These are phyloP conservation scores for Crotalaria pallida DNA, from an alignment of 306 rosid species.

Conservation along the genomic window DNA sequence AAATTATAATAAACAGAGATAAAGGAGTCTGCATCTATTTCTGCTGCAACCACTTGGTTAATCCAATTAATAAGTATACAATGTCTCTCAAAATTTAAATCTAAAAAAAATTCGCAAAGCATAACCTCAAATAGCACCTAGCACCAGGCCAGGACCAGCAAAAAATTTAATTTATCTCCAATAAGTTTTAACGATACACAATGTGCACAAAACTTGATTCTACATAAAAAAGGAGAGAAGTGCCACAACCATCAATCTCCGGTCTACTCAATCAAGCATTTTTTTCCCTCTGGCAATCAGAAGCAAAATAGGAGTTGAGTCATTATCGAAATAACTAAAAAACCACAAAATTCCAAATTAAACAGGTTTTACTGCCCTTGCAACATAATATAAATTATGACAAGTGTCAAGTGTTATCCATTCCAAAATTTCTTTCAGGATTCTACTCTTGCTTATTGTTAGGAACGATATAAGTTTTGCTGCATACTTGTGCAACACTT, in stretches of 20 bases:
- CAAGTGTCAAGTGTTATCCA: background rate
- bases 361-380: background rate
- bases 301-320: background rate
- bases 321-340: background rate
- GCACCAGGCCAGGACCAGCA: background rate
- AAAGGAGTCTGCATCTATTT: no score
- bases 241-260: background rate
- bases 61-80: background rate
- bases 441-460: background rate
- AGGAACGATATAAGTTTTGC: background rate
- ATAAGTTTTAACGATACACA: background rate
- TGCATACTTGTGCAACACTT: background rate
- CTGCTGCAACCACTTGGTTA: background rate
- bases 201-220: background rate
- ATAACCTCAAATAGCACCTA: background rate
- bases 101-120: background rate
- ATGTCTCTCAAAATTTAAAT: background rate
- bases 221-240: background rate
- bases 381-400: background rate
- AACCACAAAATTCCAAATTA: background rate
- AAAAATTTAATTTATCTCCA: background rate
- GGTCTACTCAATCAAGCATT: constrained; percentile 9
- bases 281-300: background rate
- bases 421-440: background rate
- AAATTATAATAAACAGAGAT: no score